Evolutionary conservation across 1,284 basidiomycete species (phyloP).

Genomic region (Pseudozyma pruni): DNA sequence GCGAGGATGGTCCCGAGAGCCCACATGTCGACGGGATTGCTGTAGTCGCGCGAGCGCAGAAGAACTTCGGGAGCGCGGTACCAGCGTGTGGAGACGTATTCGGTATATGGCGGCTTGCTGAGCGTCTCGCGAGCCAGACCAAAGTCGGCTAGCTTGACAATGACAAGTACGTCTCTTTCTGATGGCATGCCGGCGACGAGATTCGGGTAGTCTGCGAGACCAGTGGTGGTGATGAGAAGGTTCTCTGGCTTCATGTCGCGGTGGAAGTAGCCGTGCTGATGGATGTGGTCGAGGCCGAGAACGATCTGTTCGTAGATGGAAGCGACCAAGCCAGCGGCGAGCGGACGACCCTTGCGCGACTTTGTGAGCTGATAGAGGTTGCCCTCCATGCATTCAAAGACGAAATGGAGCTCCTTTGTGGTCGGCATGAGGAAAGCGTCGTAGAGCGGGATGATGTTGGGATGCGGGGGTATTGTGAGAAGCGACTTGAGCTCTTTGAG

Average conservation of each 20-base stretch:
- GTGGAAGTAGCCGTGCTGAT: constrained; percentile 93
- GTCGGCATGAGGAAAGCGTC: constrained; percentile 96
- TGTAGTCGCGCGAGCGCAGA: constrained; percentile 89
- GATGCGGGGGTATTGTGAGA: constrained; percentile 90
- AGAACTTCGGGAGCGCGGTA: constrained; percentile 98
- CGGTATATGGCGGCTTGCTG: constrained; percentile 92
- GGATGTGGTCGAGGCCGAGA: constrained; percentile 90
- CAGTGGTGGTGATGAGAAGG: constrained; percentile 98
- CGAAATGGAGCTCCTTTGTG: constrained; percentile 96
- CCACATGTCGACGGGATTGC: constrained; percentile 98
- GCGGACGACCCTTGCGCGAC: constrained; percentile 88
- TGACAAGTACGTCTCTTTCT: constrained; percentile 93
- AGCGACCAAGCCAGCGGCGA: constrained; percentile 93
- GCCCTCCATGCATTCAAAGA: constrained; percentile 99
- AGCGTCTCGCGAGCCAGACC: constrained; percentile 91
- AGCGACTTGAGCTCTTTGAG: constrained; percentile 98
- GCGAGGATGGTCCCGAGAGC: constrained; percentile 97
- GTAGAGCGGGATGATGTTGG: constrained; percentile 97
- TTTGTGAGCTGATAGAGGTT: constrained; percentile 99
- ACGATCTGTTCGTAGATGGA: constrained; percentile 95
- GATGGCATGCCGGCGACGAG: constrained; percentile 46
- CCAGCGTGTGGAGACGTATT: constrained; percentile 99
- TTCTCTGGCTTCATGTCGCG: constrained; percentile 99
- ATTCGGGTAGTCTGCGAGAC: constrained; percentile 87
- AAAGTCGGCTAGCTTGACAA: constrained; percentile 98